Percentiles rank a stretch among this genome's conserved stretches.
phyloP scores from a whole-genome alignment of 2,329 filamentous ascomycete genomes.

The Sordariomycetes sp. region DNA sequence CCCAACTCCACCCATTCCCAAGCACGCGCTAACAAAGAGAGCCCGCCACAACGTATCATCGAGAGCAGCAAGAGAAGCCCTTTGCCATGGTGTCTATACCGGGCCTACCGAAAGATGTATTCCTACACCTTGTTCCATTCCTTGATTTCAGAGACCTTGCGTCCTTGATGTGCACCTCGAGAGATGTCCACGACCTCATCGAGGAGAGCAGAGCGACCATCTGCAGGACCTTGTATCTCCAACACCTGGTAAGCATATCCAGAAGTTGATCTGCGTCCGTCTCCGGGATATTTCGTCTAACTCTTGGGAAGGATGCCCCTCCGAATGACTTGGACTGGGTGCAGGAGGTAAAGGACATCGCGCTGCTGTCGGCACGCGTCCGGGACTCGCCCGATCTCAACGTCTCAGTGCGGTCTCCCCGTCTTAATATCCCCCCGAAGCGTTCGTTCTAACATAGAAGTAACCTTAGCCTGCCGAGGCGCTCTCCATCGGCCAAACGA shows the following conservation, averaged over 20 bases:
- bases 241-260: neutral
- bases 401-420: no score
- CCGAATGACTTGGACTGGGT: neutral
- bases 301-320: neutral
- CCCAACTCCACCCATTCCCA: no score
- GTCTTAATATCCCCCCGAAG: neutral
- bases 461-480: neutral
- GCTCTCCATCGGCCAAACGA: constrained; percentile 28
- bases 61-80: no score
- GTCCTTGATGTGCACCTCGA: neutral
- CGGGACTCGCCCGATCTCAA: neutral
- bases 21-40: no score
- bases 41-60: no score
- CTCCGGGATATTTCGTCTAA: neutral
- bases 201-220: neutral
- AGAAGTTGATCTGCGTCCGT: neutral
- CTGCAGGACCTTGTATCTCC: neutral
- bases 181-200: neutral
- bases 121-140: neutral
- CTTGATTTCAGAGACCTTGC: neutral
- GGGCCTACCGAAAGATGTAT: neutral
- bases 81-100: neutral
- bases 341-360: neutral
- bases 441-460: neutral
- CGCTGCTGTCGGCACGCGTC: neutral